Conservation (phyloP, 129 eudicot genomes). For the Arctium lappa region DNA sequence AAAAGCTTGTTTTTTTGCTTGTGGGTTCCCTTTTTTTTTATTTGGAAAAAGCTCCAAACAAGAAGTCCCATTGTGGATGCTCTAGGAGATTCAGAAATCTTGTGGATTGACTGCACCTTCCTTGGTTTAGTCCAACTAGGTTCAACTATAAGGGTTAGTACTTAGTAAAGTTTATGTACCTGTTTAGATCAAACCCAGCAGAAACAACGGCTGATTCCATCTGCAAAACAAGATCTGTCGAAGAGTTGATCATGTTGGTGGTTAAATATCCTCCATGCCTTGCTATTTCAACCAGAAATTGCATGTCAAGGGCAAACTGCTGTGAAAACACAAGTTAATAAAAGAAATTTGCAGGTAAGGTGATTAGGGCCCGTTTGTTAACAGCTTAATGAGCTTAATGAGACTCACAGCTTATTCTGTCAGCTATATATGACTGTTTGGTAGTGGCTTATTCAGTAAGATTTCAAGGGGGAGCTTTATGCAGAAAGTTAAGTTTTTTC, state of each 20-base stretch:
- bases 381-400: no score
- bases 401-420: no score
- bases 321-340: not conserved
- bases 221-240: slow-evolving; percentile 33
- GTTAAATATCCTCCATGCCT: slow-evolving; percentile 58
- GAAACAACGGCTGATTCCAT: slow-evolving; percentile 41
- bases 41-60: not conserved
- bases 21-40: not conserved
- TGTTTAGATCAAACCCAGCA: slow-evolving; percentile 40
- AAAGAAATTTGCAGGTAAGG: not conserved
- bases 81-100: not conserved
- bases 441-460: no score
- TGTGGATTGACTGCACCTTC: not conserved
- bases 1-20: not conserved
- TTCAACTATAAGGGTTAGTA: not conserved
- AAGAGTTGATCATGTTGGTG: slow-evolving; percentile 25
- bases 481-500: no score
- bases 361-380: no score
- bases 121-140: not conserved
- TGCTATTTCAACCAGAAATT: slow-evolving; percentile 71
- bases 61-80: not conserved
- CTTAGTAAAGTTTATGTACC: slow-evolving; percentile 28
- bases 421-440: no score
- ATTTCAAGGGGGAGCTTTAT: no score
- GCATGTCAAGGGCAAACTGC: slow-evolving; percentile 56